Conservation (phyloP, 1,284 basidiomycete genomes). For the Takashimella koratensis region DNA sequence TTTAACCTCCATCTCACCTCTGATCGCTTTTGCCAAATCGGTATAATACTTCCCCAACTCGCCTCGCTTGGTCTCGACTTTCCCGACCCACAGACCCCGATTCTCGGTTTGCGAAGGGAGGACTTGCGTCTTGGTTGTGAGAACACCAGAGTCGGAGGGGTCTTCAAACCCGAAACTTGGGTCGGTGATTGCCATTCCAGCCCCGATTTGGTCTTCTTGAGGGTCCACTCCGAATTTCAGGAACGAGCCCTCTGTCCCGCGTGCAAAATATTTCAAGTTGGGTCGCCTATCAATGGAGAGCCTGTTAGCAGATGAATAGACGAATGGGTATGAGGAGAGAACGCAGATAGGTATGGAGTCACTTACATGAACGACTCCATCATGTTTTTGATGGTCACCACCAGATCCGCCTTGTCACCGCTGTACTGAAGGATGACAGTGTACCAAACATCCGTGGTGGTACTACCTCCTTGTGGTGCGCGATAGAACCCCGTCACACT, state of each 20-base stretch:
- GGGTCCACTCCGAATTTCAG: conserved; percentile 2
- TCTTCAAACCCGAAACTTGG: not conserved
- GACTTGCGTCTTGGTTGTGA: conserved; percentile 10
- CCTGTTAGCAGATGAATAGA: no score
- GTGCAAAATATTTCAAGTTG: conserved; percentile 10
- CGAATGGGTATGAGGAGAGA: no score
- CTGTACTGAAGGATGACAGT: conserved; percentile 12
- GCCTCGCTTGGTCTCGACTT: conserved; percentile 6
- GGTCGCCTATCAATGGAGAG: not conserved
- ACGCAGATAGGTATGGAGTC: no score
- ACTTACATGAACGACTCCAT: not conserved
- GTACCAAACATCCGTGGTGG: conserved; percentile 9
- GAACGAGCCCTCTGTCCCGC: conserved; percentile 3
- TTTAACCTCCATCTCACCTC: conserved; percentile 4
- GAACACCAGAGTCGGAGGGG: not conserved
- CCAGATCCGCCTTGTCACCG: conserved; percentile 5
- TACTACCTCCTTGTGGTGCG: conserved; percentile 1
- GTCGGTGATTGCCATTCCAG: not conserved
- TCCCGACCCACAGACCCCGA: conserved; percentile 10
- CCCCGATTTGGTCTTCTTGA: not conserved
- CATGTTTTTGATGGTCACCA: conserved; percentile 8
- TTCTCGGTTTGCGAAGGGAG: not conserved
- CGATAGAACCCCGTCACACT: conserved; percentile 8
- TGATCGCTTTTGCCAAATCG: conserved; percentile 9
- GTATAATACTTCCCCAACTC: conserved; percentile 6